These are phyloP conservation scores for Cyclotella baltica DNA, from an alignment of 108 stramenopile genomes.

Conservation along the genomic window DNA sequence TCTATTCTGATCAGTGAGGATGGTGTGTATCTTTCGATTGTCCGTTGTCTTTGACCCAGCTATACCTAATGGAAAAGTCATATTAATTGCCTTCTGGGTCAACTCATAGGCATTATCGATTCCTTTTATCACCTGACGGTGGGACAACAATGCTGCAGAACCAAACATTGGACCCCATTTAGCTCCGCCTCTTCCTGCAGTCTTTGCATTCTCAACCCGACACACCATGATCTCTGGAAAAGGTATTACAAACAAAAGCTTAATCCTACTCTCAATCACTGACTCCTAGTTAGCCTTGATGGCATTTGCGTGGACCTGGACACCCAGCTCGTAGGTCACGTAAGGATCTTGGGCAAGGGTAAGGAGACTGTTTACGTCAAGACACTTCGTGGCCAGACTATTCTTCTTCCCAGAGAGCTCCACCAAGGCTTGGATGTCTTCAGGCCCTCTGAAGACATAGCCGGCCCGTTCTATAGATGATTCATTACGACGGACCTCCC, in stretches of 20 bases:
- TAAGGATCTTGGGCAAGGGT: constrained; percentile 6
- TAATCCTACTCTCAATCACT: not conserved
- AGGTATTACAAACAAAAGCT: not conserved
- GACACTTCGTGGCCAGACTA: not conserved
- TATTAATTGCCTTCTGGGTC: not conserved
- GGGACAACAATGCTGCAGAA: too few relatives aligned
- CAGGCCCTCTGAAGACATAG: not conserved
- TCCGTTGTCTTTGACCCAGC: not conserved
- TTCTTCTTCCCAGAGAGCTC: not conserved
- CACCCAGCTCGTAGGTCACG: not conserved
- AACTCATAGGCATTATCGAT: too few relatives aligned
- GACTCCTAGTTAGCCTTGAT: constrained; percentile 9
- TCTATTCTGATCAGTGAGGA: not conserved
- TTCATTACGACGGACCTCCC: not conserved
- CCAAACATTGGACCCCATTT: too few relatives aligned
- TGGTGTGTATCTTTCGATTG: not conserved
- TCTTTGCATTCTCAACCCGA: too few relatives aligned
- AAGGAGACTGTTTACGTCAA: not conserved
- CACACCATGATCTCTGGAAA: too few relatives aligned
- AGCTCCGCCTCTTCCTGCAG: too few relatives aligned
- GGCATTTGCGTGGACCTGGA: constrained; percentile 6
- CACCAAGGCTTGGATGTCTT: not conserved
- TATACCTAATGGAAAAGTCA: not conserved
- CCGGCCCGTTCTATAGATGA: not conserved
- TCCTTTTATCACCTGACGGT: too few relatives aligned